Percentiles rank a stretch among this genome's conserved stretches.
Evolutionary conservation across 2,329 filamentous ascomycete species (phyloP).

Genomic region (Aspergillus terreus): DNA sequence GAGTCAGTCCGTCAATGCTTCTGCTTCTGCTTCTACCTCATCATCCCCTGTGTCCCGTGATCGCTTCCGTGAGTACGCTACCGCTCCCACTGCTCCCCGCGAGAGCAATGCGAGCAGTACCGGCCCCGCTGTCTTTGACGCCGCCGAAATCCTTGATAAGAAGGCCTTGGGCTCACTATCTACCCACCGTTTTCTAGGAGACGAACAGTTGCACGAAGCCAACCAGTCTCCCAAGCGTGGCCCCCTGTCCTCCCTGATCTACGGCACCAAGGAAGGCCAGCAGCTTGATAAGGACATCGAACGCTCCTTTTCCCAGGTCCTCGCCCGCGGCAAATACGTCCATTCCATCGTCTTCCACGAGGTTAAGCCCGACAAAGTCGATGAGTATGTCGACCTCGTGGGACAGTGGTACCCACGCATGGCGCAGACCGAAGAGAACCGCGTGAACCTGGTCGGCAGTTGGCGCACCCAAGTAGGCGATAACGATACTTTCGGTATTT

Average conservation of each 20-base stretch:
- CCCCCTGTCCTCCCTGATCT: conserved; percentile 82
- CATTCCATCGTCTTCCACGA: conserved; percentile 97
- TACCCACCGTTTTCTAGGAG: conserved; percentile 48
- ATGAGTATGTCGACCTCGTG: conserved; percentile 88
- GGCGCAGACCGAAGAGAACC: conserved; percentile 79
- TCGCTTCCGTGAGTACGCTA: conserved; percentile 33
- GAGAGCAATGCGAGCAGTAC: conserved; percentile 45
- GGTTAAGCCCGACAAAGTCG: conserved; percentile 91
- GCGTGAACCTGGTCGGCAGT: conserved; percentile 93
- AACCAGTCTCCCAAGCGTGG: conserved; percentile 63
- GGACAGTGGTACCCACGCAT: conserved; percentile 90
- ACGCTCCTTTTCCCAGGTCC: conserved; percentile 88
- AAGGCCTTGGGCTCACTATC: conserved; percentile 60
- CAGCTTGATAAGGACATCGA: conserved; percentile 95
- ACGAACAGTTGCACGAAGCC: conserved; percentile 59
- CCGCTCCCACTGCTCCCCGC: conserved; percentile 42
- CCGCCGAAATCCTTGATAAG: conserved; percentile 38
- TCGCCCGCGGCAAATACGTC: conserved; percentile 95
- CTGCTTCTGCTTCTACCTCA: conserved; percentile 41
- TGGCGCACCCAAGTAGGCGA: conserved; percentile 98
- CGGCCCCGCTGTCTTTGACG: conserved; percentile 34
- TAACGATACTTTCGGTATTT: conserved; percentile 88
- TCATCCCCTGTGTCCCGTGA: conserved; percentile 27
- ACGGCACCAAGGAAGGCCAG: conserved; percentile 92
- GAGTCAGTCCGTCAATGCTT: conserved; percentile 64